Evolutionary conservation across 1,284 basidiomycete species (phyloP).

Genomic region (Ganoderma meredithae): DNA sequence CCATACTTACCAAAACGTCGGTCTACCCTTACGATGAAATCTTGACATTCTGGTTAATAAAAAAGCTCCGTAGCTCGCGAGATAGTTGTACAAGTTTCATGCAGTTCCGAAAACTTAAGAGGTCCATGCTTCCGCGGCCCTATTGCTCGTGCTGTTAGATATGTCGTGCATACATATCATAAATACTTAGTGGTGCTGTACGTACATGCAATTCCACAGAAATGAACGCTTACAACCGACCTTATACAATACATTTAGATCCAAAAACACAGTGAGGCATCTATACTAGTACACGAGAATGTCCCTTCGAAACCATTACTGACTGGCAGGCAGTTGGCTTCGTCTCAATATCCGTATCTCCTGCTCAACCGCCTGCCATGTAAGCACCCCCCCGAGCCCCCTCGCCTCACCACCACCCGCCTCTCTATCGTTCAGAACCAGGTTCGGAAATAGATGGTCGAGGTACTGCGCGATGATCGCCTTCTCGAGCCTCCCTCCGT

Average conservation of each 20-base stretch:
- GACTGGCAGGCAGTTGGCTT: neutral
- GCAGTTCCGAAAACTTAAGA: no score
- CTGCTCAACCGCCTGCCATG: constrained; percentile 14
- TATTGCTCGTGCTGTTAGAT: no score
- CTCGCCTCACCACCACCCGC: neutral
- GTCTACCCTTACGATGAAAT: neutral
- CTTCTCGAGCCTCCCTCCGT: constrained; percentile 7
- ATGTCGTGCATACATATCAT: no score
- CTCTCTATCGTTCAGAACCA: constrained; percentile 14
- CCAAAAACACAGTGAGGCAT: neutral
- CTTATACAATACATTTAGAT: neutral
- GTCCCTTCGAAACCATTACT: neutral
- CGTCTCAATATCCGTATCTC: constrained; percentile 11
- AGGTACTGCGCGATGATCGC: constrained; percentile 21
- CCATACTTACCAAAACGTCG: no score
- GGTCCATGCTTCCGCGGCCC: no score
- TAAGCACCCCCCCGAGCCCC: neutral
- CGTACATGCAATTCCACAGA: neutral
- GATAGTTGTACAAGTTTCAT: no score
- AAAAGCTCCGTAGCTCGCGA: no score
- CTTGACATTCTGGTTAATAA: no score
- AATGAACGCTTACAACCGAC: neutral
- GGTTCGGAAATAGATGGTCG: constrained; percentile 24
- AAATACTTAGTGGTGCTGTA: neutral
- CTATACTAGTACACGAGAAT: neutral